Base-by-base conservation (phyloP, 306 rosid species). In the Dryas drummondii region DNA sequence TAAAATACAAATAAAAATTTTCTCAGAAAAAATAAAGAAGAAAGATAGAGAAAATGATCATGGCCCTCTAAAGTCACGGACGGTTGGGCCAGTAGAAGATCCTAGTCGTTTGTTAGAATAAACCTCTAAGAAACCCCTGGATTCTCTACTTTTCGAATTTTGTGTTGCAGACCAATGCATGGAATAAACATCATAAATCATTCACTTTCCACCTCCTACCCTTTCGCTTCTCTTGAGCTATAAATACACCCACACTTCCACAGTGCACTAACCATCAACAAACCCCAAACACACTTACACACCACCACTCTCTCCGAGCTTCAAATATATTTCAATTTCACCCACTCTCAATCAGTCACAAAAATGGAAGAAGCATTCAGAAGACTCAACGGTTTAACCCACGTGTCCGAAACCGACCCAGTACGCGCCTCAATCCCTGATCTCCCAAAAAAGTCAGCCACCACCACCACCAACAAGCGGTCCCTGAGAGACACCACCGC, bases 361-460 rank as follows among this genome's bases (percentile, higher is more conserved):
- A 8, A 49, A 12, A 88, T 90, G 98, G 98, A 93, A 11, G 96
- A 93, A 75, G 88, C 90, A 5, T 79, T 86, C 1, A 78, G 85
- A 72, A 85, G 84, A 66, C 80, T 92, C 63, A 85, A 83, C 73
- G 92, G 90, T 7, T 45, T 58, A 2, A 46, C 78, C 3, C 79
- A 68, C 6, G 16, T 70, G 10, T 45, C 85, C 2, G 82, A 83
- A 15, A 66, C 82, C 41, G 68, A 71, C 14, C 64, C 47, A 19
- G 14, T 16, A 67, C 16, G 81, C 41, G 68, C 68, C 14, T 60
- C 47, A 19, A n/a, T 16, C 70, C 16, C 75, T 9, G 5, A 13
- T 37, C 66, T 11, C 1, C 66, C 61, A 14, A 72, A 37, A 10
- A 58, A 72, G 37, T 59, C 57, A 4, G 1, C 74, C 27, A 7